Evolutionary conservation across 2,329 filamentous ascomycete genomes (phyloP).

Genomic region (Colletotrichum sp.): DNA sequence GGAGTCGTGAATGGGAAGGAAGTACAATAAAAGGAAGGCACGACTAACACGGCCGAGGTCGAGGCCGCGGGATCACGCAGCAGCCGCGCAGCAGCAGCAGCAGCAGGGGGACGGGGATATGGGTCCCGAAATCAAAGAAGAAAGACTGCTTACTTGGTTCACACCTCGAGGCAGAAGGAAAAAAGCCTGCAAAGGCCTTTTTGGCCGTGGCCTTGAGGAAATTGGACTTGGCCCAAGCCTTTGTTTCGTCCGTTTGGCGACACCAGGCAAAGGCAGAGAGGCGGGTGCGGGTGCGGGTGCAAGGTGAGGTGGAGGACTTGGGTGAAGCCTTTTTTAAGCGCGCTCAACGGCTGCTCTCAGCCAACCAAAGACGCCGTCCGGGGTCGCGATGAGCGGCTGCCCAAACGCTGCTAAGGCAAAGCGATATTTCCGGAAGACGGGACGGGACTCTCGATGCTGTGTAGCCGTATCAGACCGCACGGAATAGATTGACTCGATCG

Average conservation of each 20-base stretch:
- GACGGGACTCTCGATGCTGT: not conserved
- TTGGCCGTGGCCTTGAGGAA: conserved; percentile 19
- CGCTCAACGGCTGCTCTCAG: conserved; percentile 22
- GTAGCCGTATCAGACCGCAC: not conserved
- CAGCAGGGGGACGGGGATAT: not conserved
- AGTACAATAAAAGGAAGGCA: conserved; percentile 19
- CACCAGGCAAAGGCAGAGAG: not conserved
- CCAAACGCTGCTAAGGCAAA: conserved; percentile 23
- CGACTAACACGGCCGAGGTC: conserved; percentile 6
- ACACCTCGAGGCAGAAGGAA: conserved; percentile 4
- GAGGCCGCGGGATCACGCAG: not conserved
- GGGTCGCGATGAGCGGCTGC: conserved; percentile 22
- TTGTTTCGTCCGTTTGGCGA: conserved; percentile 15
- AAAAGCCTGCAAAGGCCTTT: not conserved
- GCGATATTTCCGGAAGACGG: conserved; percentile 8
- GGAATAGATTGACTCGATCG: not conserved
- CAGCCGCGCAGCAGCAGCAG: conserved; percentile 8
- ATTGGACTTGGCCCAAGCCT: conserved; percentile 3
- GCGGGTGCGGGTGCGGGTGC: not conserved
- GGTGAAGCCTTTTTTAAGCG: conserved; percentile 15
- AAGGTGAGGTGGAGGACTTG: not conserved
- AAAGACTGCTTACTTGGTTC: conserved; percentile 19
- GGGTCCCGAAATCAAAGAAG: not conserved
- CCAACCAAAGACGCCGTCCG: conserved; percentile 21
- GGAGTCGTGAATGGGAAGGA: not conserved